Base-by-base conservation (phyloP, 495 filamentous ascomycete species). In the Penicillium taxi region DNA sequence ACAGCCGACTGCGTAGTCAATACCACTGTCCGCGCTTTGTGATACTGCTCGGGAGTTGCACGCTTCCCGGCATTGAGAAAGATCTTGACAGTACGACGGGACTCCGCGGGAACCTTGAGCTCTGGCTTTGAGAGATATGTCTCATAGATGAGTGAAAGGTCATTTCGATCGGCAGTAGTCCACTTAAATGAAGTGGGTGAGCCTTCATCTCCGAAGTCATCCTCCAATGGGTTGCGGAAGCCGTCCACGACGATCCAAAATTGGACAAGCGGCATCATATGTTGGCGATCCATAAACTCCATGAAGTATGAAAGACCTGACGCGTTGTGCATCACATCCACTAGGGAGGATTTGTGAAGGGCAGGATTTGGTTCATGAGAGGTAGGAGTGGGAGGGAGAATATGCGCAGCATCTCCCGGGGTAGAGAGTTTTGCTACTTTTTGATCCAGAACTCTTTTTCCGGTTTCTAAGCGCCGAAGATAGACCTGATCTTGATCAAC, bases 171-270 rank as follows among this genome's bases (percentile, higher is more conserved):
- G 4, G 86, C 80, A 11, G 88, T 74, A 7, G 78, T 83, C 90
- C 90, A 96, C 17, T 74, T 71, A 1, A 67, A 60, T n/a, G 75
- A 73, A 13, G 75, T 63, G 4, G 82, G 70, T 0, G 76, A 64
- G 24, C 77, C 69, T 19, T 88, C 82, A 30, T 82, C 78, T 22
- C 75, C 76, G 44, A 74, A 69, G 50, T 96, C 91, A 47, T 89
- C 87, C 56, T 96, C 91, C 3, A 99, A 66, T 4, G 93, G 93
- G 54, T 91, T 94, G n/a, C 93, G 81, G 51, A 96, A 82, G 1
- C 93, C 89, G 64, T 96, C 91, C 11, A 96, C 93, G 15, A 96
- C 90, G 28, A 99, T 81, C 89, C 89, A 99, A 59, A 95, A 99
- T 53, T 99, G 93, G 1, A 99, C 91, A 25, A 95, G 61, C 9